Percentiles rank a stretch among this genome's conserved stretches.
Evolutionary conservation across 1,139 yeast species (phyloP).

Genomic region (Eremothecium cymbalariae): DNA sequence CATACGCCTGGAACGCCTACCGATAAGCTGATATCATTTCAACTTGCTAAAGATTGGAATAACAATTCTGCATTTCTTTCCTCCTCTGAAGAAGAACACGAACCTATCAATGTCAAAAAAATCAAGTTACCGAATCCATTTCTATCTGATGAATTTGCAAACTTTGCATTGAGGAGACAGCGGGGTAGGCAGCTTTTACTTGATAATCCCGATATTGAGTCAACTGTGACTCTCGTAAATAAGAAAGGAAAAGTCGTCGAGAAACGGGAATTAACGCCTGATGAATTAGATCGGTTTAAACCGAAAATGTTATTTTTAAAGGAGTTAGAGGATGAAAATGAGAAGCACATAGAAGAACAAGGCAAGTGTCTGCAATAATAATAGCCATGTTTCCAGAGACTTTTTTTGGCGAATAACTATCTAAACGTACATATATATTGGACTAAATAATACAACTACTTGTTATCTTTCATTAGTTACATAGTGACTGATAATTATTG

Average conservation of each 20-base stretch:
- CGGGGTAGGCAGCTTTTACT: constrained; percentile 15
- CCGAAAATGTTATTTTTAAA: constrained; percentile 20
- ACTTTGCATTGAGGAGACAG: constrained; percentile 12
- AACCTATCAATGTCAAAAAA: constrained; percentile 9
- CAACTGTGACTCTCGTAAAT: constrained; percentile 19
- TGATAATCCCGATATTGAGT: constrained; percentile 20
- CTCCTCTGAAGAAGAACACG: constrained; percentile 12
- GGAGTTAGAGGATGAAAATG: constrained; percentile 11
- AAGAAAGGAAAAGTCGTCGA: constrained; percentile 18
- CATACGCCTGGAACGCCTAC: constrained; percentile 25
- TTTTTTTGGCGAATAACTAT: constrained; percentile 4
- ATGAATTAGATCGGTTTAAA: constrained; percentile 17
- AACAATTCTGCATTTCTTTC: constrained; percentile 13
- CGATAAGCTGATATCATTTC: constrained; percentile 22
- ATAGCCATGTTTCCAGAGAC: not conserved
- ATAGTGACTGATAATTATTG: not conserved
- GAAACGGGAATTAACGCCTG: constrained; percentile 13
- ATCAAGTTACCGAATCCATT: constrained; percentile 21
- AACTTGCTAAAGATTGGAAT: constrained; percentile 20
- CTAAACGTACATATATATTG: constrained; percentile 2
- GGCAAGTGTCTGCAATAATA: not conserved
- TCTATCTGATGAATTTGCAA: constrained; percentile 12
- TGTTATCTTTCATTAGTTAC: not conserved
- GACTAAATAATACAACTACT: constrained; percentile 4
- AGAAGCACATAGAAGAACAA: constrained; percentile 1